Conservation (phyloP, 345 rosid genomes). For the Dipteronia dyeriana region DNA sequence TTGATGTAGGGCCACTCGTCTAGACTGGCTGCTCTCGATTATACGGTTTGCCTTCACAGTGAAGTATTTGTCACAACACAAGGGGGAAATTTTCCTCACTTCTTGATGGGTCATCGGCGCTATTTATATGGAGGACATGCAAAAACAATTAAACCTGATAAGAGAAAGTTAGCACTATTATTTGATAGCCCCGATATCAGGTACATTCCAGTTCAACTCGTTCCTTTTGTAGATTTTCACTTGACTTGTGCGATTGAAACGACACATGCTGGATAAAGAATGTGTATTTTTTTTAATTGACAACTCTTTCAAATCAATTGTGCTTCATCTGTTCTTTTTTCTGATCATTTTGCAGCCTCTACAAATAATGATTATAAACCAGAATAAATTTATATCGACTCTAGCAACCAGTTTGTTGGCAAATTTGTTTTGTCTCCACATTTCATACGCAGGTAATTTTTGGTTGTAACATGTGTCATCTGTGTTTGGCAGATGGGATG, state of each 20-base stretch:
- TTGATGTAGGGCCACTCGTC: slow-evolving; percentile 78
- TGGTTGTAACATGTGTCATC: not conserved
- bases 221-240: not conserved
- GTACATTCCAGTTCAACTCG: slow-evolving; percentile 26
- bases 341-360: too few species aligned
- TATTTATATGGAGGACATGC: slow-evolving; percentile 91
- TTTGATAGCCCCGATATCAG: slow-evolving; percentile 82
- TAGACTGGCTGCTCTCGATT: slow-evolving; percentile 94
- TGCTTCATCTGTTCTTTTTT: too few species aligned
- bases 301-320: not conserved
- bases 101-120: slow-evolving; percentile 92
- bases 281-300: too few species aligned
- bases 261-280: too few species aligned
- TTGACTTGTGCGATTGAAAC: not conserved
- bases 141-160: slow-evolving; percentile 87
- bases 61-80: slow-evolving; percentile 96
- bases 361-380: too few species aligned
- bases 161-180: slow-evolving; percentile 79
- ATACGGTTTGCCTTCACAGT: slow-evolving; percentile 90
- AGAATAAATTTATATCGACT: too few species aligned
- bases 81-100: slow-evolving; percentile 99
- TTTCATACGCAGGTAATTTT: not conserved
- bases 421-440: too few species aligned
- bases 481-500: slow-evolving; percentile 62
- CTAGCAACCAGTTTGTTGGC: too few species aligned